Conservation (phyloP, 257 asterid genomes). For the Solanum acaule region DNA sequence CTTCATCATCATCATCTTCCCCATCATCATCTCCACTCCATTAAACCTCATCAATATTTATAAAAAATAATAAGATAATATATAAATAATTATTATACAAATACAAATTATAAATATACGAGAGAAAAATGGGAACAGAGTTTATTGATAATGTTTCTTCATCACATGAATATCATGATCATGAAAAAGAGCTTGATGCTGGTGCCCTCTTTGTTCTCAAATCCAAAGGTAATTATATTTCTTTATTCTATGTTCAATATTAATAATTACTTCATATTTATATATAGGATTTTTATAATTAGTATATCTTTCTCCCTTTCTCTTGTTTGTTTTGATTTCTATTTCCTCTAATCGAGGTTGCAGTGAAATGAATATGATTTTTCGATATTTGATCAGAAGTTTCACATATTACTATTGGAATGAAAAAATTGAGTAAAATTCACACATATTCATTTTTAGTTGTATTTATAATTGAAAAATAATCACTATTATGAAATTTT, state of each 20-base stretch:
- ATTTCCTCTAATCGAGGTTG: neutral
- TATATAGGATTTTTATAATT: neutral
- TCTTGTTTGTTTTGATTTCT: neutral
- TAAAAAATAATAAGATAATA: neutral
- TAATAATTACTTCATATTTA: neutral
- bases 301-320: too few species aligned
- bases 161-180: neutral
- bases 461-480: neutral
- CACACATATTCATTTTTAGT: neutral
- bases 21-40: neutral
- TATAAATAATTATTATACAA: neutral
- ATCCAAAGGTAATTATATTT: slow-evolving; percentile 42
- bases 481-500: neutral
- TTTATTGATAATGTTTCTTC: neutral
- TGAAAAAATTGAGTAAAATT: neutral
- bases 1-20: neutral
- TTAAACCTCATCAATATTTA: neutral
- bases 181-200: slow-evolving; percentile 47
- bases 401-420: neutral
- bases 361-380: neutral
- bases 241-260: neutral
- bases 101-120: neutral
- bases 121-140: neutral
- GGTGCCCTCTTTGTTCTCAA: slow-evolving; percentile 89
- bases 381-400: accelerated